Percentiles rank a stretch among this genome's conserved stretches.
Conservation (phyloP, 2,329 filamentous ascomycete species). For the Colletotrichum plurivorum region DNA sequence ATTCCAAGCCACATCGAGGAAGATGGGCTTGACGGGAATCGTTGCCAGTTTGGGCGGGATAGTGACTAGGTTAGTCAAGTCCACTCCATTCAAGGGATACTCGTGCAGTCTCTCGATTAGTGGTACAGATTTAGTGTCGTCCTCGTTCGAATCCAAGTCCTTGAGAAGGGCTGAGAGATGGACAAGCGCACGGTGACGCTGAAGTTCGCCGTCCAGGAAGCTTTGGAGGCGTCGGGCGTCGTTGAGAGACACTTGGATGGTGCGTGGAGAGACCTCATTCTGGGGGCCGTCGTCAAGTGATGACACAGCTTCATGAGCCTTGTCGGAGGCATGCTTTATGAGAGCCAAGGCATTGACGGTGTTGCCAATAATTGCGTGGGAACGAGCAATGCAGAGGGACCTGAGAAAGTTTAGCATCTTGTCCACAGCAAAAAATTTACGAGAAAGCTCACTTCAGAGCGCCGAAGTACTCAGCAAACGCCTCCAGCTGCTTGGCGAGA, state of each 20-base stretch:
- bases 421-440: background rate
- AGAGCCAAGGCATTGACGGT: conserved; percentile 88
- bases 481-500: conserved; percentile 83
- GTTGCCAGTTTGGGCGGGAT: conserved; percentile 88
- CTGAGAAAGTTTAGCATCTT: conserved; percentile 57
- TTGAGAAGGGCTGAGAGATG: conserved; percentile 80
- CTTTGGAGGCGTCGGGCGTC: conserved; percentile 72
- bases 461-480: conserved; percentile 86
- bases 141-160: conserved; percentile 56
- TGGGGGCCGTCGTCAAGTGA: conserved; percentile 52
- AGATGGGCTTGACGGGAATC: conserved; percentile 93
- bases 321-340: conserved; percentile 78
- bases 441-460: conserved; percentile 79
- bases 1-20: conserved; percentile 97
- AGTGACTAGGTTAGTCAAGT: conserved; percentile 85
- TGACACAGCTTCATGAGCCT: conserved; percentile 67
- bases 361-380: conserved; percentile 81
- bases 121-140: conserved; percentile 65
- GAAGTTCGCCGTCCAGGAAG: conserved; percentile 79
- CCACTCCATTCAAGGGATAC: conserved; percentile 79
- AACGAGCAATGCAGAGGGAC: conserved; percentile 87
- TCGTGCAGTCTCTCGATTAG: conserved; percentile 82
- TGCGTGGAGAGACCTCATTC: conserved; percentile 65
- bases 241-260: conserved; percentile 74
- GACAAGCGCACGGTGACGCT: conserved; percentile 87